Conservation (phyloP, 257 asterid genomes). For the Dorcoceras hygrometricum region DNA sequence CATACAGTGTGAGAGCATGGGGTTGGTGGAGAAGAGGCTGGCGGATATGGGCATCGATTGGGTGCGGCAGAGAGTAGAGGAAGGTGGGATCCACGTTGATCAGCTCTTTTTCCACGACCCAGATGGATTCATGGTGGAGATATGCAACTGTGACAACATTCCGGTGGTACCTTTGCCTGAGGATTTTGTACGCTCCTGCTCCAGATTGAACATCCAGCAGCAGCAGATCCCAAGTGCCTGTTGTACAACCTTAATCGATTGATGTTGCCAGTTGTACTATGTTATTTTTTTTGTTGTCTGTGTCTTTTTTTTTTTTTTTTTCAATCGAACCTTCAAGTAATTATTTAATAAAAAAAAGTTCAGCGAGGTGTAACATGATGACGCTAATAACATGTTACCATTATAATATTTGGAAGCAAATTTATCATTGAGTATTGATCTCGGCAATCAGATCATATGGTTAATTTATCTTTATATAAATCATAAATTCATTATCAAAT, state of each 20-base stretch:
- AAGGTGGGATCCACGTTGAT: conserved; percentile 41
- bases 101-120: conserved; percentile 75
- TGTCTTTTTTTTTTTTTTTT: no score
- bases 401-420: no score
- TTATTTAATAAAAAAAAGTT: no score
- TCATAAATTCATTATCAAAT: no score
- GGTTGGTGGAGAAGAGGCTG: conserved; percentile 51
- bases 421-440: no score
- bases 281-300: no score
- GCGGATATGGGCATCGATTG: conserved; percentile 37
- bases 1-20: conserved; percentile 73
- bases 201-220: neutral
- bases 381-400: no score
- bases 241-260: neutral
- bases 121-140: conserved; percentile 80
- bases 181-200: neutral
- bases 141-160: conserved; percentile 65
- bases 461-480: no score
- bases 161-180: neutral
- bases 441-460: no score
- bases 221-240: neutral
- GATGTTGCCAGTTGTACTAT: no score
- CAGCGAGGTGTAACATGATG: no score
- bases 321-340: no score
- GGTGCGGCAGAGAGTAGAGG: conserved; percentile 55